Evolutionary conservation across 805 yeast species (phyloP), one percentile per base, ranked within the genome.

Genomic region (Ogataea nakhonphanomensis): DNA sequence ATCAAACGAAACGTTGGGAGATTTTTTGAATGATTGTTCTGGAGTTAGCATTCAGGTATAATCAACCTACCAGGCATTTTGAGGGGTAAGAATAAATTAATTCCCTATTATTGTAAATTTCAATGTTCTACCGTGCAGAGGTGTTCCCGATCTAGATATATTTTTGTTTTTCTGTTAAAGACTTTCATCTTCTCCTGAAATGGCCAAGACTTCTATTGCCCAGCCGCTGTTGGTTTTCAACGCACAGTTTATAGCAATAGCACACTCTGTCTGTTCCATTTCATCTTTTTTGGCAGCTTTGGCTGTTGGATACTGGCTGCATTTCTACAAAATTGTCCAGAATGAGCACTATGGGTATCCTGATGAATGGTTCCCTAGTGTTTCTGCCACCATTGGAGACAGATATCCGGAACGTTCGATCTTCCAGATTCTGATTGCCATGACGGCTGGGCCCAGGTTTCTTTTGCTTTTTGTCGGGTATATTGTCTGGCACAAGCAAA

Each of bases 361-460:
- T 2, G 93, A 90, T 44, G 99, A 93, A 62, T 93, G 99, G 98
- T 91, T 93, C 59, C 99, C 99, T 2, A 83, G 95, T 55, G 99
- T 93, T 2, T 84, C 95, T 26, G 98, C 99, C 1, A 78, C 99
- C 1, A 93, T 93, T 58, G 99, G 99, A 32, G 99, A 93, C 60
- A 66, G 97, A 45, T 93, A 89, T 59, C 99, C 99, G 0, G 99
- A 93, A 64, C 71, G 99, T 50, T 86, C 96, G 1, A 65, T 93
- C 13, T 93, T 91, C 61, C 99, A 93, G 65, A 72, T 91, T 26
- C 65, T 91, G 47, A 93, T 93, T 49, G 99, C 98, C 1, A 63
- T 91, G 33, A 90, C 98, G 1, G 75, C 98, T 1, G 95, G 96
- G 27, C 97, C 97, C 12, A 76, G 98, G 50, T 91, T 90, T 59